A percentile compares a stretch with the other conserved stretches of the same genome.
Evolutionary conservation across 495 filamentous ascomycete species (phyloP).

Genomic region (Friedmanniomyces simplex): DNA sequence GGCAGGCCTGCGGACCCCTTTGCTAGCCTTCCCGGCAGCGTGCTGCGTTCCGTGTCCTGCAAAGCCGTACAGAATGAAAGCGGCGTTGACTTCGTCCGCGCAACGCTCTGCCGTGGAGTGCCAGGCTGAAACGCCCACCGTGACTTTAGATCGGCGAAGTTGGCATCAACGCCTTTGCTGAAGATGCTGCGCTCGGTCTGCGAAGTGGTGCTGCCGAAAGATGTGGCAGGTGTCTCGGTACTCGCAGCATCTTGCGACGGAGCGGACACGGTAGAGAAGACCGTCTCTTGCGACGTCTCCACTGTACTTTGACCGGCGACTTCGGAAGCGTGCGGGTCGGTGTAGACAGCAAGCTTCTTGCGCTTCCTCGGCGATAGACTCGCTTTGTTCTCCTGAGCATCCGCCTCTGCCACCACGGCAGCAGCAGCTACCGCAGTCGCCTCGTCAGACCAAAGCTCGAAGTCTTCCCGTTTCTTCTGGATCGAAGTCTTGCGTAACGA

Average conservation of each 20-base stretch:
- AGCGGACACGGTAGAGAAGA: background rate
- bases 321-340: slow-evolving; percentile 11
- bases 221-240: slow-evolving; percentile 4
- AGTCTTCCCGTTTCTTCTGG: slow-evolving; percentile 39
- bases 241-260: background rate
- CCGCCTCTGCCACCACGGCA: slow-evolving; percentile 34
- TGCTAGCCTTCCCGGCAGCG: background rate
- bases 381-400: background rate
- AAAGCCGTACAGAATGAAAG: background rate
- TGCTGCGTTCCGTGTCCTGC: background rate
- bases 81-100: background rate
- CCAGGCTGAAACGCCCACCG: slow-evolving; percentile 5
- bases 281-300: background rate
- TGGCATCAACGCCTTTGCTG: slow-evolving; percentile 10
- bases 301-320: slow-evolving; percentile 2
- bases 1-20: too few species aligned
- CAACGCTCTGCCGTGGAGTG: background rate
- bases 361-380: slow-evolving; percentile 24
- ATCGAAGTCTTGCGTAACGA: slow-evolving; percentile 38
- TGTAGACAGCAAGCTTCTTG: slow-evolving; percentile 27
- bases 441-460: slow-evolving; percentile 60
- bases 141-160: slow-evolving; percentile 8
- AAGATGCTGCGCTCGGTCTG: slow-evolving; percentile 2
- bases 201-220: background rate
- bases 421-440: slow-evolving; percentile 51